Evolutionary conservation across 2,329 filamentous ascomycete genomes (phyloP).

Genomic region (Rhexocercosporidium sp.): DNA sequence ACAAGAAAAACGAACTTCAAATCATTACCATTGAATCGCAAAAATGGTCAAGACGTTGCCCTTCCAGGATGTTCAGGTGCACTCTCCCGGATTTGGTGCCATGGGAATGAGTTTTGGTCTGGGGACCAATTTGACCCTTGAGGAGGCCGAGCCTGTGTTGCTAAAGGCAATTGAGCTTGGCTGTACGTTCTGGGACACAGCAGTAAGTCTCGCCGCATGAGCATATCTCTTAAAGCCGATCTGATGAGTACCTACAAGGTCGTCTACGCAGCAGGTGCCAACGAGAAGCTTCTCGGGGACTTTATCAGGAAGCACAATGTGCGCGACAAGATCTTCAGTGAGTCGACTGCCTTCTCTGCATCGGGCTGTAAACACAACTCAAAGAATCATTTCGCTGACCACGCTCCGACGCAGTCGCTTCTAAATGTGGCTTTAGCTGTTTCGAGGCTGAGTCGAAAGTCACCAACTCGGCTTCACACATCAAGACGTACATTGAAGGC

Average conservation of each 20-base stretch:
- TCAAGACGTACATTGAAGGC: slow-evolving; percentile 45
- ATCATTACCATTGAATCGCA: background rate
- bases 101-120: slow-evolving; percentile 54
- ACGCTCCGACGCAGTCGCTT: slow-evolving; percentile 44
- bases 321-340: slow-evolving; percentile 49
- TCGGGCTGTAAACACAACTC: too few species aligned
- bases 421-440: slow-evolving; percentile 50
- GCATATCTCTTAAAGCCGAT: background rate
- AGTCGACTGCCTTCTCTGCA: background rate
- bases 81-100: slow-evolving; percentile 53
- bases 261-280: slow-evolving; percentile 42
- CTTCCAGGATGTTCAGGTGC: slow-evolving; percentile 47
- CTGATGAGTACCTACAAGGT: slow-evolving; percentile 16
- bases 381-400: background rate
- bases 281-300: slow-evolving; percentile 52
- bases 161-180: slow-evolving; percentile 54
- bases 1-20: background rate
- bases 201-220: slow-evolving; percentile 29
- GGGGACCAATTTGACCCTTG: slow-evolving; percentile 48
- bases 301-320: slow-evolving; percentile 49
- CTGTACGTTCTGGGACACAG: slow-evolving; percentile 49
- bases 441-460: slow-evolving; percentile 35
- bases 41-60: slow-evolving; percentile 49
- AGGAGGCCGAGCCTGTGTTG: slow-evolving; percentile 54
- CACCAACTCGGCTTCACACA: slow-evolving; percentile 47